Evolutionary conservation across 179 eudicot genomes (phyloP), one percentile per base, ranked within the genome.

Genomic region (Beta lomatogona): DNA sequence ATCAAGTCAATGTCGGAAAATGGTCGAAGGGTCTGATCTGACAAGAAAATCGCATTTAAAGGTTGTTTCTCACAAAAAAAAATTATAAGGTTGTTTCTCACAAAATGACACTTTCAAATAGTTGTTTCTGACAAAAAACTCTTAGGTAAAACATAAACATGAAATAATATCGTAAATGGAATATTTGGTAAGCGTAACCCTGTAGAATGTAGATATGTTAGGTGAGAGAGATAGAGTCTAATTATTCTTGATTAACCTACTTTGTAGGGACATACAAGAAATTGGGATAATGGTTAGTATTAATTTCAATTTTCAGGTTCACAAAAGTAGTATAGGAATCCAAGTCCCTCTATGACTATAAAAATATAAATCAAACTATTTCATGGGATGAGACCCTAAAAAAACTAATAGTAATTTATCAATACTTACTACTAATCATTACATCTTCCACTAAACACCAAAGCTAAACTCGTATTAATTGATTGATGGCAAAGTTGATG

Each of bases 401-500:
- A 4, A 18, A 36, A 0, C 46, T 28, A 67, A 28, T 41, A 19
- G 6, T 53, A 25, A 74, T 22, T 60, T 10, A 63, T 0, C 9
- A 55, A 9, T 12, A 55, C 66, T 55, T 75, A 75, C 67, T 75
- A 71, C 77, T 79, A 79, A 79, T 79, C 46, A 79, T 79, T 79
- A 63, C 70, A 71, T 58, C 76, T 71, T 59, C 82, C 82, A 79
- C 82, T 71, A 79, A 79, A 58, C 60, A 25, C 57, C 68, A 79
- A 67, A 78, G 74, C 19, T 78, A 67, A 78, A 78, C 80, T 68
- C 74, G 36, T 66, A 54, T 78, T 67, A 53, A 53, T 78, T 67
- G 80, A 78, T 52, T 66, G 80, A 78, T 78, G 73, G 74, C 80
- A 78, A 78, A 78, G 74, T 78, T 67, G 80, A 78, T 67, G 80